Evolutionary conservation across 768 basidiomycete species (phyloP).

Genomic region (Rickenella mellea): DNA sequence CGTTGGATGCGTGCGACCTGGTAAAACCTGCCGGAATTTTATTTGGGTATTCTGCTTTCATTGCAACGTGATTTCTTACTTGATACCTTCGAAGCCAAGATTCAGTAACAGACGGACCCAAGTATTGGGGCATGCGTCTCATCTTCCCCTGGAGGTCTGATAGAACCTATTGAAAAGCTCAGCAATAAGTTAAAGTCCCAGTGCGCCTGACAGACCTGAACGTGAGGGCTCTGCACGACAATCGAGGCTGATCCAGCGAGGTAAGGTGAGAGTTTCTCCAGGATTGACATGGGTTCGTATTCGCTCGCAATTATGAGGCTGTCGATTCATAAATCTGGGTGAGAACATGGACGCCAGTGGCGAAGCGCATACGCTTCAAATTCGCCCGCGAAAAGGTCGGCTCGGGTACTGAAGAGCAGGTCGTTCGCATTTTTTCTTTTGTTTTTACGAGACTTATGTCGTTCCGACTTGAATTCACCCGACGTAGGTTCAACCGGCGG

Average conservation of each 20-base stretch:
- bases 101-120: conserved; percentile 78
- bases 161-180: conserved; percentile 41
- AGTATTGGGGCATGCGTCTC: conserved; percentile 53
- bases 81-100: conserved; percentile 87
- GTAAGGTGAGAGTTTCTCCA: conserved; percentile 66
- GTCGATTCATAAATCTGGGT: conserved; percentile 1
- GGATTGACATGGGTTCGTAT: conserved; percentile 76
- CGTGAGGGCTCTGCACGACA: conserved; percentile 76
- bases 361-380: conserved; percentile 67
- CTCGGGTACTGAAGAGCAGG: conserved; percentile 49
- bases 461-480: conserved; percentile 58
- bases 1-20: conserved; percentile 89
- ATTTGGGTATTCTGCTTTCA: neutral
- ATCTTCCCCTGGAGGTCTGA: conserved; percentile 67
- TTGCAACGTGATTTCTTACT: conserved; percentile 20
- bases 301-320: conserved; percentile 77
- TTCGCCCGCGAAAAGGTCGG: conserved; percentile 77
- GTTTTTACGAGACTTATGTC: conserved; percentile 58
- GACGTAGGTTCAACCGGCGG: conserved; percentile 49
- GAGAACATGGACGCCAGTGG: neutral
- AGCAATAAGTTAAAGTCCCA: conserved; percentile 4
- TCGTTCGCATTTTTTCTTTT: conserved; percentile 72
- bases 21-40: conserved; percentile 47
- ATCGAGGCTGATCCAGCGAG: conserved; percentile 80
- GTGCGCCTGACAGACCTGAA: conserved; percentile 52